Conservation (phyloP, 148 eudicot species). For the Euryodendron excelsum region DNA sequence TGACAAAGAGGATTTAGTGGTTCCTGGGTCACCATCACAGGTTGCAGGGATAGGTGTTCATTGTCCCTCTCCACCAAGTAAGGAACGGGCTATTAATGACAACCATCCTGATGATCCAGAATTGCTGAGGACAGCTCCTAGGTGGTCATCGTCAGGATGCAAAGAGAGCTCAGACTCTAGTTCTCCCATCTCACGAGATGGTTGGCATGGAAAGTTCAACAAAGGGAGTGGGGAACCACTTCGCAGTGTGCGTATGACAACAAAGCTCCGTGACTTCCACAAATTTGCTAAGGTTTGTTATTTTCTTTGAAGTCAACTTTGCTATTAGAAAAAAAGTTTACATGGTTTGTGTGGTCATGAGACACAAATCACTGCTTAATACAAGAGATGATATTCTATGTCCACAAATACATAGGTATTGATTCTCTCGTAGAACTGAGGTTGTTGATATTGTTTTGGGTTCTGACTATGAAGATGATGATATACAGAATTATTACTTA, state of each 20-base stretch:
- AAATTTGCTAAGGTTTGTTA: slow-evolving; percentile 82
- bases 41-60: slow-evolving; percentile 32
- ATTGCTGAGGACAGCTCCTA: slow-evolving; percentile 42
- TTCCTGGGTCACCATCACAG: slow-evolving; percentile 55
- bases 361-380: not conserved
- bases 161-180: slow-evolving; percentile 56
- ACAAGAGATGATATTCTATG: not conserved
- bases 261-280: slow-evolving; percentile 94
- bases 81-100: slow-evolving; percentile 51
- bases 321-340: not conserved
- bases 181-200: slow-evolving; percentile 73
- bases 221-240: slow-evolving; percentile 75
- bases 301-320: not conserved
- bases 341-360: not conserved
- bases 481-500: not conserved
- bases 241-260: slow-evolving; percentile 74
- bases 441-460: too few relatives aligned
- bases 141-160: slow-evolving; percentile 52
- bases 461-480: too few relatives aligned
- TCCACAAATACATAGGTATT: not conserved
- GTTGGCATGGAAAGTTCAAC: slow-evolving; percentile 58
- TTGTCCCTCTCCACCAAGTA: slow-evolving; percentile 40
- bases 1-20: slow-evolving; percentile 75
- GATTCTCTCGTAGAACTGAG: too few relatives aligned
- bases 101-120: slow-evolving; percentile 54